Percentiles rank a stretch among this genome's conserved stretches.
Conservation (phyloP, 345 rosid genomes). For the Aegle marmelos region DNA sequence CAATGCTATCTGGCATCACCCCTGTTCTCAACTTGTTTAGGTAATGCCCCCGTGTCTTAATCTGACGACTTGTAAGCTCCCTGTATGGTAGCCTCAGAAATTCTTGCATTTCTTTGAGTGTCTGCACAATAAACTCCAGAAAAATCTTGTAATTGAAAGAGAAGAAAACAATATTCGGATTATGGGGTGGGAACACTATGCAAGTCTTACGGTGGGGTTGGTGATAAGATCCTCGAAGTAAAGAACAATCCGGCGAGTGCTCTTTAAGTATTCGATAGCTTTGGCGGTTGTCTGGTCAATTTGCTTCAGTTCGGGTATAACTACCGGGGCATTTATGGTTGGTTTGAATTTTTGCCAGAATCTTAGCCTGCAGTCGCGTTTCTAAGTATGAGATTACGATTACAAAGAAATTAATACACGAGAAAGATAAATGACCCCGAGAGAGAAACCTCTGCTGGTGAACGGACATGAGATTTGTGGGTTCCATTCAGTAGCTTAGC, state of each 20-base stretch:
- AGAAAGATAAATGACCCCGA: not conserved
- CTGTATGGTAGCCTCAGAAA: constrained; percentile 32
- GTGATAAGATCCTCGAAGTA: constrained; percentile 37
- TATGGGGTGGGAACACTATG: not conserved
- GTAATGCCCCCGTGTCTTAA: constrained; percentile 36
- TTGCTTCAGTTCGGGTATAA: constrained; percentile 32
- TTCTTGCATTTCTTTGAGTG: constrained; percentile 30
- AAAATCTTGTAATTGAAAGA: too few species aligned
- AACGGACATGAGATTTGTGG: constrained; percentile 43
- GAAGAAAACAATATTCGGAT: not conserved
- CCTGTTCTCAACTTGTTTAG: constrained; percentile 29
- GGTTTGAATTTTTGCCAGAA: constrained; percentile 41
- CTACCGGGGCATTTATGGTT: constrained; percentile 21
- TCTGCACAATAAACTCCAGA: constrained; percentile 14
- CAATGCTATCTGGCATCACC: constrained; percentile 15
- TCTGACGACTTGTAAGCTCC: constrained; percentile 33
- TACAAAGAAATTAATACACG: not conserved
- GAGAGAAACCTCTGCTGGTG: constrained; percentile 17
- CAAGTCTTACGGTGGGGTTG: constrained; percentile 24
- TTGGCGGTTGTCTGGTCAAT: constrained; percentile 25
- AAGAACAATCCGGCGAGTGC: constrained; percentile 35
- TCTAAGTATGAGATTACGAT: not conserved
- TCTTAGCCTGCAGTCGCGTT: constrained; percentile 31
- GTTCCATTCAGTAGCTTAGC: constrained; percentile 32
- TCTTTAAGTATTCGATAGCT: constrained; percentile 34